Evolutionary conservation across 2,329 filamentous ascomycete species (phyloP).

Genomic region (Orbilia quercus): DNA sequence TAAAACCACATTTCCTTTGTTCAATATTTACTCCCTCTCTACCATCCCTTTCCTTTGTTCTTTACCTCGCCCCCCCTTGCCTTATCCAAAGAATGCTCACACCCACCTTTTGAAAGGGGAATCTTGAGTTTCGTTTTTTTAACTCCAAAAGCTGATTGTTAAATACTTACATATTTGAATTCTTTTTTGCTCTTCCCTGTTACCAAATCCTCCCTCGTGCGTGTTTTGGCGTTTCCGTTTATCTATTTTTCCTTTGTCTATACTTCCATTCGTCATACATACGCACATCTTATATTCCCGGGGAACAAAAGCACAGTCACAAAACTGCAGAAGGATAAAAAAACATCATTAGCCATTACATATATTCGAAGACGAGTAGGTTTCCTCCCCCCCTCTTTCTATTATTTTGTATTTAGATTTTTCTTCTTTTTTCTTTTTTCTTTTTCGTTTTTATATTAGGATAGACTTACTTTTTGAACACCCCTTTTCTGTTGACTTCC

Average conservation of each 20-base stretch:
- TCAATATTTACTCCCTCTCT: constrained; percentile 49
- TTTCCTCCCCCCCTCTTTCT: too few species aligned
- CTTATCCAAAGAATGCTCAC: constrained; percentile 26
- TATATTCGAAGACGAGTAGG: too few species aligned
- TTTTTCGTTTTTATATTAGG: not conserved
- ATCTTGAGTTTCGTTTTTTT: constrained; percentile 12
- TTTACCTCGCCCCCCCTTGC: constrained; percentile 42
- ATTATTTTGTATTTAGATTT: constrained; percentile 7
- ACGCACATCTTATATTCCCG: constrained; percentile 8
- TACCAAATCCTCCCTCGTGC: constrained; percentile 55
- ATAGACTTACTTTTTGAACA: not conserved
- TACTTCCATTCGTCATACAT: constrained; percentile 1
- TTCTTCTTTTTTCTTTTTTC: not conserved
- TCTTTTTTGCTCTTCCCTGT: constrained; percentile 16
- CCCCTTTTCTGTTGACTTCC: not conserved
- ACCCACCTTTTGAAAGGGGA: constrained; percentile 33
- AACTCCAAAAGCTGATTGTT: constrained; percentile 38
- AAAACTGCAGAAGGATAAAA: too few species aligned
- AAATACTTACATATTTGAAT: constrained; percentile 31
- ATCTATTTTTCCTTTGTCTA: constrained; percentile 39
- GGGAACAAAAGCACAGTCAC: not conserved
- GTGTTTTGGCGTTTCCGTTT: constrained; percentile 56
- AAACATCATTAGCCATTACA: too few species aligned
- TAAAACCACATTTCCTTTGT: constrained; percentile 58
- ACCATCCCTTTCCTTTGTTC: constrained; percentile 23